These are phyloP conservation scores for Colletotrichum sp. DNA, from an alignment of 2,329 filamentous ascomycete species.

Conservation along the genomic window DNA sequence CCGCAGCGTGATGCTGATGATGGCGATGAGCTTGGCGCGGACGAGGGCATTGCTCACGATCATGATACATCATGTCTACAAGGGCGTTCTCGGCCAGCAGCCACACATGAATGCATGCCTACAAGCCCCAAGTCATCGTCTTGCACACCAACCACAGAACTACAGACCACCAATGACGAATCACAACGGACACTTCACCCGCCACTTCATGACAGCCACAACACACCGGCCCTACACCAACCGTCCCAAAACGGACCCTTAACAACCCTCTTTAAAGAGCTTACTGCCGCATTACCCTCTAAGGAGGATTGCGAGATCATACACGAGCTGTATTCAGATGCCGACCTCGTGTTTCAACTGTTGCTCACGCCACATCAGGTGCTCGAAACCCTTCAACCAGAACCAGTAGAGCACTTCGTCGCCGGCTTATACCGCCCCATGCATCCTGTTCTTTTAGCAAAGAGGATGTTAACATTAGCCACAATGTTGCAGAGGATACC, in stretches of 20 bases:
- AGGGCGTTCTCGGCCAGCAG: accelerated
- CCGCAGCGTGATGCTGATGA: background rate
- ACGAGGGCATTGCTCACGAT: background rate
- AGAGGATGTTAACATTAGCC: constrained; percentile 41
- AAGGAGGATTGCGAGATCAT: constrained; percentile 21
- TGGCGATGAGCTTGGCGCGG: background rate
- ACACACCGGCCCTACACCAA: background rate
- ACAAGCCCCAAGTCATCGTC: background rate
- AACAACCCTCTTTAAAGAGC: constrained; percentile 1
- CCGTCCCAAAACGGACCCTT: constrained; percentile 5
- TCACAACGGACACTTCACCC: background rate
- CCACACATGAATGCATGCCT: accelerated
- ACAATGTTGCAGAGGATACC: constrained; percentile 37
- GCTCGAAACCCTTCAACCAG: background rate
- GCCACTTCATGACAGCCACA: background rate
- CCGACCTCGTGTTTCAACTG: constrained; percentile 27
- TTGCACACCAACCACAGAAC: background rate
- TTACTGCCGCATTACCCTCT: constrained; percentile 25
- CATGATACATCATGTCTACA: background rate
- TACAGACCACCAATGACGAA: background rate
- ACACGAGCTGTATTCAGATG: constrained; percentile 3
- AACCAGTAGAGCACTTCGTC: constrained; percentile 4
- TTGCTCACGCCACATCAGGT: constrained; percentile 27
- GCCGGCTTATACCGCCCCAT: constrained; percentile 23
- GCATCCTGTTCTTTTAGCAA: constrained; percentile 47